These are phyloP conservation scores for Lachancea nothofagi DNA, from an alignment of 805 yeast species.

Conservation along the genomic window DNA sequence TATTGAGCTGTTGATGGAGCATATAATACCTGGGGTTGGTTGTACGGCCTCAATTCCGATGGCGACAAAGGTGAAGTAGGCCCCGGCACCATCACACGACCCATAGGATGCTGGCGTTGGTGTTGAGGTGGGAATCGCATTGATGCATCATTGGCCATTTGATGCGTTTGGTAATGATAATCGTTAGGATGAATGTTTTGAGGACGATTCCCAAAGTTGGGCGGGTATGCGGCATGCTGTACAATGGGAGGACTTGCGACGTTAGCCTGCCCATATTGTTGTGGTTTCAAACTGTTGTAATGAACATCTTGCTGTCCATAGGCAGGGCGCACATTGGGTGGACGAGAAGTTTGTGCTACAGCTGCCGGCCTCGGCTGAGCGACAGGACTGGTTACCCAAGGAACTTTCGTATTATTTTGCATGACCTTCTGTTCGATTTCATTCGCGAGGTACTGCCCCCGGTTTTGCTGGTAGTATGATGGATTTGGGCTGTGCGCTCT, in stretches of 20 bases:
- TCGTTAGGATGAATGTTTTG: background rate
- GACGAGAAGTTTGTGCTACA: background rate
- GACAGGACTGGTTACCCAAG: too few relatives aligned
- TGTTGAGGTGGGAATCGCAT: background rate
- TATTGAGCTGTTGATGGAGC: constrained; percentile 6
- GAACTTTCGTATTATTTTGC: too few relatives aligned
- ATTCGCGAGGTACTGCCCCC: too few relatives aligned
- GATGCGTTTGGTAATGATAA: background rate
- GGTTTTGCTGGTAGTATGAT: too few relatives aligned
- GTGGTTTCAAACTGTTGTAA: background rate
- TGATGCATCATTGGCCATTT: background rate
- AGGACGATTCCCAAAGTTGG: background rate
- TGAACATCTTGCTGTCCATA: background rate
- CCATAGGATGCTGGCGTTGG: background rate
- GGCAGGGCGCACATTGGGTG: background rate
- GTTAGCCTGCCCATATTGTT: background rate
- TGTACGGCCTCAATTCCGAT: background rate
- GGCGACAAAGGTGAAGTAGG: background rate
- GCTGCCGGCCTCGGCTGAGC: too few relatives aligned
- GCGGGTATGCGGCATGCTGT: background rate
- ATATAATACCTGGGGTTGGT: background rate
- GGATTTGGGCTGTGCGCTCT: too few relatives aligned
- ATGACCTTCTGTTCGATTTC: too few relatives aligned
- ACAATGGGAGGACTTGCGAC: background rate
- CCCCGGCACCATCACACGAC: background rate